Conservation (phyloP, 176 grass and related monocot genomes). For the maize (Zea mays) region DNA sequence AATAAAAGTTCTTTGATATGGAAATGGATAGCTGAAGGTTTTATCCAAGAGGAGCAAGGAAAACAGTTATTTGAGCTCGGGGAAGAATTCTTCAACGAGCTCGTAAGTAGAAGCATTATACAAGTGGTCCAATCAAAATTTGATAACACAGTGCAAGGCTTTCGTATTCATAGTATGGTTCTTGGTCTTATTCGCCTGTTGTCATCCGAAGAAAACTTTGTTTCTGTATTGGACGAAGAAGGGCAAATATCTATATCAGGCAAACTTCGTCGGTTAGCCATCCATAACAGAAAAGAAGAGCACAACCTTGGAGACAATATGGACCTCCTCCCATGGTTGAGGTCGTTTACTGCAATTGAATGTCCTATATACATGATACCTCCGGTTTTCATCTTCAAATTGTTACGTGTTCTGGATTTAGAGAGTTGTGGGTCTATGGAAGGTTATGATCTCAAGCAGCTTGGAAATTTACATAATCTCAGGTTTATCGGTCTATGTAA, state of each 20-base stretch:
- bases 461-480: not conserved
- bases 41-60: not conserved
- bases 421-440: not conserved
- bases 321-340: not conserved
- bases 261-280: not conserved
- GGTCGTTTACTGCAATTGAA: not conserved
- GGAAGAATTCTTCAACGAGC: not conserved
- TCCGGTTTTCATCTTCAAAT: not conserved
- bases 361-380: not conserved
- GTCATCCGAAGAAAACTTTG: not conserved
- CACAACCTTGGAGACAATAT: not conserved
- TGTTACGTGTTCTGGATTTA: not conserved
- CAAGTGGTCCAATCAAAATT: not conserved
- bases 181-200: not conserved
- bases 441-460: not conserved
- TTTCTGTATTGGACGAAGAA: not conserved
- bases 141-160: not conserved
- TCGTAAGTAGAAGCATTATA: not conserved
- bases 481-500: not conserved
- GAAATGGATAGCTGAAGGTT: constrained; percentile 20
- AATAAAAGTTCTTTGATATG: rapidly evolving
- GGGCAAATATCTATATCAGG: no score
- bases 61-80: not conserved
- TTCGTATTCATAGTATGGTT: not conserved
- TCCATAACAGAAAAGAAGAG: not conserved